Evolutionary conservation across 805 yeast genomes (phyloP).

Genomic region (Nakazawaea populi): DNA sequence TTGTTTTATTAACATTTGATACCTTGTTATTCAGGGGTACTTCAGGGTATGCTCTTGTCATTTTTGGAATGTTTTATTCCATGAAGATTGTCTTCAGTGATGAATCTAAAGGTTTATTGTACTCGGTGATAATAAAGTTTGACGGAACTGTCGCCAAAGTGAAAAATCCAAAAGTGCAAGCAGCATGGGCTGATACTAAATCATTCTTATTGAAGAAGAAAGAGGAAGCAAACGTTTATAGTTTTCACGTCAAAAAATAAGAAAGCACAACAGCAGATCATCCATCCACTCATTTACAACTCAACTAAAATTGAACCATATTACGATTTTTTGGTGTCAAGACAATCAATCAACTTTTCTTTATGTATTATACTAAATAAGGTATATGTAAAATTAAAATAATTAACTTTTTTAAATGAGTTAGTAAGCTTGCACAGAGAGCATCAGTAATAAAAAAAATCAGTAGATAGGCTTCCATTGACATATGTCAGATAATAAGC

Average conservation of each 20-base stretch:
- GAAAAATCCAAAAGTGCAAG: slow-evolving; percentile 39
- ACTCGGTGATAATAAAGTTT: slow-evolving; percentile 32
- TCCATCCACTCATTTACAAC: neutral
- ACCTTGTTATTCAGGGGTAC: slow-evolving; percentile 59
- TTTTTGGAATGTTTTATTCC: slow-evolving; percentile 62
- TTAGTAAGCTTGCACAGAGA: neutral
- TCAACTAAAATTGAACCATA: too few species aligned
- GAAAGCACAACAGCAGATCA: neutral
- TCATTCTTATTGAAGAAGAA: slow-evolving; percentile 35
- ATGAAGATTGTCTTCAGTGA: slow-evolving; percentile 55
- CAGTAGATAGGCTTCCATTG: neutral
- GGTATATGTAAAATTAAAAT: neutral
- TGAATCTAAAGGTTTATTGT: slow-evolving; percentile 38
- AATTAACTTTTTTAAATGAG: neutral
- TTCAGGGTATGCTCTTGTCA: slow-evolving; percentile 60
- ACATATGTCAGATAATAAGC: slow-evolving; percentile 37
- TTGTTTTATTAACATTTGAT: slow-evolving; percentile 48
- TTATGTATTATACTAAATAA: neutral
- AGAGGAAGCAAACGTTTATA: slow-evolving; percentile 25
- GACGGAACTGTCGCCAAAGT: slow-evolving; percentile 35
- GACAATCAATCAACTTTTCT: neutral
- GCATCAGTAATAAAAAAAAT: too few species aligned
- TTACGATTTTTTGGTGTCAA: too few species aligned
- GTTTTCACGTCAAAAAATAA: slow-evolving; percentile 11
- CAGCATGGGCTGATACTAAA: slow-evolving; percentile 33